These are phyloP conservation scores for Rosellinia necatrix DNA, from an alignment of 2,329 filamentous ascomycete genomes.

Conservation along the genomic window DNA sequence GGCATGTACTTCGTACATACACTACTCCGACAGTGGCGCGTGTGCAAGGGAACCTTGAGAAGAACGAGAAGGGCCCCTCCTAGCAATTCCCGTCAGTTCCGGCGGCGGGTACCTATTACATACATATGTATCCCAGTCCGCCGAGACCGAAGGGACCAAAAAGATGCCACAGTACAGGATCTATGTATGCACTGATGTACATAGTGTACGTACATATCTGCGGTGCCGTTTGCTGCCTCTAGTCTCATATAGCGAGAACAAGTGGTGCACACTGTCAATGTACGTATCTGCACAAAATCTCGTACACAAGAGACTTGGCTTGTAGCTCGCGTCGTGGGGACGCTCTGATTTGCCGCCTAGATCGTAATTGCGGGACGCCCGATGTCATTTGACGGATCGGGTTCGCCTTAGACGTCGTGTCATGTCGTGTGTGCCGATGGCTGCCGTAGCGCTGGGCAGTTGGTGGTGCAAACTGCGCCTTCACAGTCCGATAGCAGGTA, in stretches of 20 bases:
- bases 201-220: too few relatives aligned
- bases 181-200: too few relatives aligned
- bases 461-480: background rate
- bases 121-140: too few relatives aligned
- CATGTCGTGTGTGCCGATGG: too few relatives aligned
- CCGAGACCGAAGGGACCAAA: too few relatives aligned
- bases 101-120: background rate
- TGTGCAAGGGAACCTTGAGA: slow-evolving; percentile 5
- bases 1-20: background rate
- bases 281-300: slow-evolving; percentile 18
- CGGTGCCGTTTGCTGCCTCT: background rate
- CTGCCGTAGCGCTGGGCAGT: too few relatives aligned
- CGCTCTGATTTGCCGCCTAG: slow-evolving; percentile 12
- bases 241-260: background rate
- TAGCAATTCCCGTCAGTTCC: slow-evolving; percentile 26
- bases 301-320: slow-evolving; percentile 17
- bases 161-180: too few relatives aligned
- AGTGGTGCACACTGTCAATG: slow-evolving; percentile 3
- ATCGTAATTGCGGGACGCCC: slow-evolving; percentile 18
- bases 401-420: background rate
- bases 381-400: slow-evolving; percentile 3
- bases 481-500: too few relatives aligned
- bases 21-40: background rate
- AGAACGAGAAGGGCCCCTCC: slow-evolving; percentile 10
- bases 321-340: background rate